phyloP scores from a whole-genome alignment of 495 filamentous ascomycete genomes.

The Penicillium cosmopolitanum region DNA sequence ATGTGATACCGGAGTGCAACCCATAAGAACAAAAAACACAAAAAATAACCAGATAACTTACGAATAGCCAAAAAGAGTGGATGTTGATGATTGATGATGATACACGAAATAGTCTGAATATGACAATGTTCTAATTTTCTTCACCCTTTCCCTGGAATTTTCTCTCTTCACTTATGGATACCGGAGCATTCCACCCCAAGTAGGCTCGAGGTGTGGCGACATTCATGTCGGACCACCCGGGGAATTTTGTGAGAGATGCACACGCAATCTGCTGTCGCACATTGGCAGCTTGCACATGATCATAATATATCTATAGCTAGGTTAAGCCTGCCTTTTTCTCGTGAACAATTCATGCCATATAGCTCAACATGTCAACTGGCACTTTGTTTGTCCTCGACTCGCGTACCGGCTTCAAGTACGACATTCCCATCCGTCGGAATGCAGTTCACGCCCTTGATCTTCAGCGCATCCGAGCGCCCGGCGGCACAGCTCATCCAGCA shows the following conservation, averaged over 20 bases:
- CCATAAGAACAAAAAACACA: not conserved
- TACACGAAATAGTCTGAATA: constrained; percentile 1
- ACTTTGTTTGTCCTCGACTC: constrained; percentile 49
- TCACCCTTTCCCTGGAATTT: no score
- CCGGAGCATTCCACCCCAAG: no score
- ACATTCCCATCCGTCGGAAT: constrained; percentile 55
- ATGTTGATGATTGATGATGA: constrained; percentile 15
- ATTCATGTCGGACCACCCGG: no score
- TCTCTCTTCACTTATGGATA: no score
- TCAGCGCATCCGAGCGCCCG: constrained; percentile 45
- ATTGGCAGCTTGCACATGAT: no score
- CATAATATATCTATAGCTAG: no score
- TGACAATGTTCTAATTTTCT: not conserved
- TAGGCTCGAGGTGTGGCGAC: no score
- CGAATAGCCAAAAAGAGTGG: not conserved
- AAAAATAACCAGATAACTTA: not conserved
- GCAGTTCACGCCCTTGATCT: constrained; percentile 52
- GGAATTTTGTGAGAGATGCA: no score
- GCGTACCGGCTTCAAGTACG: constrained; percentile 52
- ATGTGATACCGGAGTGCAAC: not conserved
- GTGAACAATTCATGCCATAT: not conserved
- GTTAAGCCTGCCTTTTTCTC: no score
- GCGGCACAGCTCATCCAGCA: constrained; percentile 18
- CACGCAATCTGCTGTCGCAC: no score
- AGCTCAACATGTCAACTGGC: constrained; percentile 36